Percentiles rank a stretch among this genome's conserved stretches.
Evolutionary conservation across 805 yeast genomes (phyloP).

Genomic region (Komagataella mondaviorum): DNA sequence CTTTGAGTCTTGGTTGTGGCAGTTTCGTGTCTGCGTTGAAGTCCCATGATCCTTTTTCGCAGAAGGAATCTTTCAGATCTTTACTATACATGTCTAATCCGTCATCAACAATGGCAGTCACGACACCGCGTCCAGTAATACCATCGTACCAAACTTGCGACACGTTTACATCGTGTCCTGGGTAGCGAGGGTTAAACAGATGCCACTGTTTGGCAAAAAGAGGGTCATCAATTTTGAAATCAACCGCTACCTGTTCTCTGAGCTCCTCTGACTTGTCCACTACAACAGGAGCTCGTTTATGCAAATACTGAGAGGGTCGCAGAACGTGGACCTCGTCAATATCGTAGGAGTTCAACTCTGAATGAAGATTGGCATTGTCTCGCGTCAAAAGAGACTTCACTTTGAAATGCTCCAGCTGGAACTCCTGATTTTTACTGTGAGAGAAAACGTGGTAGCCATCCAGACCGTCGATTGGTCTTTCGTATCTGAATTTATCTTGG

Average conservation of each 20-base stretch:
- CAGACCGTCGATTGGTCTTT: constrained; percentile 50
- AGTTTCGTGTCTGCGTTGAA: constrained; percentile 61
- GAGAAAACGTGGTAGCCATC: constrained; percentile 61
- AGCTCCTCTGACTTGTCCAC: constrained; percentile 39
- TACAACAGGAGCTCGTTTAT: constrained; percentile 44
- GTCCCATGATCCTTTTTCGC: constrained; percentile 82
- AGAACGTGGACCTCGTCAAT: constrained; percentile 39
- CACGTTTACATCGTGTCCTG: constrained; percentile 81
- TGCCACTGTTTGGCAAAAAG: constrained; percentile 86
- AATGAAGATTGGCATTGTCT: constrained; percentile 10
- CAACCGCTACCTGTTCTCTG: constrained; percentile 30
- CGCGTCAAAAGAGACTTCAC: constrained; percentile 15
- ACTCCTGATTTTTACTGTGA: constrained; percentile 17
- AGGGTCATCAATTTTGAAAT: constrained; percentile 69
- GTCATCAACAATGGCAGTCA: constrained; percentile 87
- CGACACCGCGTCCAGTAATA: constrained; percentile 70
- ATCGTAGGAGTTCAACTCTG: constrained; percentile 16
- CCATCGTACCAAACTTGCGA: constrained; percentile 74
- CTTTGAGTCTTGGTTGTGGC: constrained; percentile 70
- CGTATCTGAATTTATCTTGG: constrained; percentile 22
- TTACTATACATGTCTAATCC: constrained; percentile 76
- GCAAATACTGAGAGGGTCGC: constrained; percentile 32
- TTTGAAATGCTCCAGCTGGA: not conserved
- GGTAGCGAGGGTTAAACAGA: constrained; percentile 55
- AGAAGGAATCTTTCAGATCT: constrained; percentile 62